Percentiles rank a stretch among this genome's conserved stretches.
Conservation (phyloP, 495 filamentous ascomycete genomes). For the Annulohypoxylon nitens region DNA sequence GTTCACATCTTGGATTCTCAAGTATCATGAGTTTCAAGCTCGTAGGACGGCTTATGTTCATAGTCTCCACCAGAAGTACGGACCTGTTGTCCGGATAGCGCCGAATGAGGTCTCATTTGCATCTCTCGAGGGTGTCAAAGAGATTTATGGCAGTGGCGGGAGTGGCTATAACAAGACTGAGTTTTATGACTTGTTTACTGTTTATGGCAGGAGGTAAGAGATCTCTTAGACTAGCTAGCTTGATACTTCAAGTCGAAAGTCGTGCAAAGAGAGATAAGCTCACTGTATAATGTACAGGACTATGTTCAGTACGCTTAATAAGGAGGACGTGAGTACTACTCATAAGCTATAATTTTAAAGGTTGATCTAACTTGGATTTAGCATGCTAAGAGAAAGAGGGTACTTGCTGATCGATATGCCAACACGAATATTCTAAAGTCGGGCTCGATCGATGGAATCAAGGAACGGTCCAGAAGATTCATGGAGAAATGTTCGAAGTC, state of each 20-base stretch:
- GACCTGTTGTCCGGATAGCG: slow-evolving; percentile 67
- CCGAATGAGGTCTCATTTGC: slow-evolving; percentile 74
- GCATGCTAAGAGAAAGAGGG: slow-evolving; percentile 70
- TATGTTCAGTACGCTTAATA: slow-evolving; percentile 72
- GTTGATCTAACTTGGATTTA: slow-evolving; percentile 44
- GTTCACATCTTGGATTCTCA: slow-evolving; percentile 66
- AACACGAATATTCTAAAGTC: slow-evolving; percentile 72
- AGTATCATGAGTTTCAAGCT: slow-evolving; percentile 69
- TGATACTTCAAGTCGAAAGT: not conserved
- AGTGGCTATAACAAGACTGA: slow-evolving; percentile 78
- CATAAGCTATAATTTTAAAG: not conserved
- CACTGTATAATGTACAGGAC: slow-evolving; percentile 54
- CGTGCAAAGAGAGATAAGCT: slow-evolving; percentile 23
- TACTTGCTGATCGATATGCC: slow-evolving; percentile 74
- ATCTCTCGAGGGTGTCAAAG: slow-evolving; percentile 68
- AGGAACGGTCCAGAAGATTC: slow-evolving; percentile 66
- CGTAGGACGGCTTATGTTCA: slow-evolving; percentile 69
- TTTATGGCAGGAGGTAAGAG: slow-evolving; percentile 66
- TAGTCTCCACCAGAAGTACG: slow-evolving; percentile 66
- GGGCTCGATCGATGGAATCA: slow-evolving; percentile 65
- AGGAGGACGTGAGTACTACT: slow-evolving; percentile 60
- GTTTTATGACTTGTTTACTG: slow-evolving; percentile 73
- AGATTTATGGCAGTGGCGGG: slow-evolving; percentile 74
- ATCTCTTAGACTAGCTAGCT: slow-evolving; percentile 2
- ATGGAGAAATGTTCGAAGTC: slow-evolving; percentile 62